Conservation (phyloP, 352 stramenopile species). For the Aphanomyces cochlioides region DNA sequence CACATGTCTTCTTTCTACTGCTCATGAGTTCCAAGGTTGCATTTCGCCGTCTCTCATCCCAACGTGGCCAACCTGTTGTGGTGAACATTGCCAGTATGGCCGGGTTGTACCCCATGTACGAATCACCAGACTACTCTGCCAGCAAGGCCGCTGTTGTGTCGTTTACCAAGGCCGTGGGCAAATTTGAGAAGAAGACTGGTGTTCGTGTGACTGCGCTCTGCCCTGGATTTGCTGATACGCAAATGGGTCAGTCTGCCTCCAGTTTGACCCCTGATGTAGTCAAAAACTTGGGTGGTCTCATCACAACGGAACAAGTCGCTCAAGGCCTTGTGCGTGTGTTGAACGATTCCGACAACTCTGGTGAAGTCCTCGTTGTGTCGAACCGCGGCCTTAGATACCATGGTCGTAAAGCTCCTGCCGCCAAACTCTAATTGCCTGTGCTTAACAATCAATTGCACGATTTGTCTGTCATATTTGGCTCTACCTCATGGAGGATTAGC, state of each 20-base stretch:
- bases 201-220: slow-evolving; percentile 67
- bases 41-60: slow-evolving; percentile 3
- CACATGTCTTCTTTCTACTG: slow-evolving; percentile 41
- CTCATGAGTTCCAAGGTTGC: slow-evolving; percentile 46
- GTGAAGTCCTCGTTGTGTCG: slow-evolving; percentile 22
- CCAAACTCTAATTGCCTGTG: slow-evolving; percentile 16
- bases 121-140: slow-evolving; percentile 62
- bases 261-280: background rate
- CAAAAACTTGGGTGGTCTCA: background rate
- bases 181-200: slow-evolving; percentile 58
- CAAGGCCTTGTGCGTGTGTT: slow-evolving; percentile 9
- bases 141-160: slow-evolving; percentile 71
- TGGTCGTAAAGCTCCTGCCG: background rate
- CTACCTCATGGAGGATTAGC: no score
- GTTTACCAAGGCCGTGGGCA: slow-evolving; percentile 64
- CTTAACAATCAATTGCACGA: no score
- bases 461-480: no score
- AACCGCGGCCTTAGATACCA: slow-evolving; percentile 27
- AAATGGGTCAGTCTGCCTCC: slow-evolving; percentile 50
- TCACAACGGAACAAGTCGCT: slow-evolving; percentile 17
- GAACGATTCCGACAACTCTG: slow-evolving; percentile 18
- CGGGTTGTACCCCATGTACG: slow-evolving; percentile 47
- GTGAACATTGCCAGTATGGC: slow-evolving; percentile 71
- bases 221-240: slow-evolving; percentile 63
- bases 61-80: slow-evolving; percentile 37